Evolutionary conservation across 306 rosid species (phyloP), one percentile per base, ranked within the genome.

Genomic region (Delonix regia): DNA sequence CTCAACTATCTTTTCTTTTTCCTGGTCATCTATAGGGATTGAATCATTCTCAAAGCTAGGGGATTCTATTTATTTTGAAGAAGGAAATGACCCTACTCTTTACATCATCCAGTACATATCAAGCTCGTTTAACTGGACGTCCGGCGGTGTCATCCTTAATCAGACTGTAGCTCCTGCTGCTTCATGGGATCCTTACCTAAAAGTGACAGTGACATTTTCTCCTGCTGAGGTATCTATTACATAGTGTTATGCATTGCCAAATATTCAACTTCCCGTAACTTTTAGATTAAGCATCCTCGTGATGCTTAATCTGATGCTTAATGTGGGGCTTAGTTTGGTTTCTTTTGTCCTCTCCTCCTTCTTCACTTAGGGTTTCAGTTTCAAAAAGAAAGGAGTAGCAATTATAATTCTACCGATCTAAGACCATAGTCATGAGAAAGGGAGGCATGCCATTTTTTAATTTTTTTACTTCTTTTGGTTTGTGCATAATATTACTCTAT

Each of bases 1-100:
- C 16, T 64, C 27, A 36, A 4, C 18, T 11, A 6, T 5, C 3
- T 27, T 57, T 18, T 34, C 25, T 22, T 34, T 47, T 44, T 18
- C 38, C 11, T n/a, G 18, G 27, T 53, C 42, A 64, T 38, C 69
- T 73, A 39, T 39, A 90, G 92, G 92, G 44, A 81, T 81, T 78
- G 95, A 90, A 76, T 90, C 95, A 38, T 88, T 90, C 78, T 90
- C 95, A 14, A 90, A 90, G 88, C 67, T 90, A 24, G 95, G 92
- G 24, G 91, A 90, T 83, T 88, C 95, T 16, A 88, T 90, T 56
- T 90, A 90, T 73, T 90, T 90, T 80, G 92, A 72, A 53, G 76
- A 80, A 64, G 85, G 82, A 57, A 75, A 83, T 44, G 77, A 34
- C n/a, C 92, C 88, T 39, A 24, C 81, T 24, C 90, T 90, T n/a